A percentile compares a stretch with the other conserved stretches of the same genome.
phyloP scores from a whole-genome alignment of 176 grass and related monocot genomes.

The Avena atlantica region DNA sequence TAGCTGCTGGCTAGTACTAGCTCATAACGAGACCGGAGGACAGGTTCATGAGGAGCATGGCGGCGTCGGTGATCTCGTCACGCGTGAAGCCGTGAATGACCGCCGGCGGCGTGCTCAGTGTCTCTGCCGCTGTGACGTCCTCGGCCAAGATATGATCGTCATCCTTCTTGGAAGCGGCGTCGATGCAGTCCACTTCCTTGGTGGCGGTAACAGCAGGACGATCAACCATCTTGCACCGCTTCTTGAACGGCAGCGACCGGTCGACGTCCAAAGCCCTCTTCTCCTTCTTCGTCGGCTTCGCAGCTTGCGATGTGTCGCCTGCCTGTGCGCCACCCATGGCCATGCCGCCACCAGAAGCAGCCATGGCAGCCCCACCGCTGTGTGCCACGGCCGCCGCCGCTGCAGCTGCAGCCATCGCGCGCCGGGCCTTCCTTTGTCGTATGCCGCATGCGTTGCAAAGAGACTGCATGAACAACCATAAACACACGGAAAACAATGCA shows the following conservation, averaged over 20 bases:
- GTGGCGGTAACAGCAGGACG: not conserved
- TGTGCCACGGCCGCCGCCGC: not conserved
- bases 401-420: conserved; percentile 64
- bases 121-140: not conserved
- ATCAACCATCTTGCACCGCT: conserved; percentile 83
- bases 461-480: conserved; percentile 83
- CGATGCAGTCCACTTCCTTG: not conserved
- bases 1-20: conserved; percentile 39
- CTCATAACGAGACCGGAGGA: conserved; percentile 71
- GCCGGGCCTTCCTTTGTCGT: conserved; percentile 91
- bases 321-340: not conserved
- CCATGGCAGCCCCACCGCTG: conserved; percentile 19
- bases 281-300: conserved; percentile 65
- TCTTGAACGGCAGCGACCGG: conserved; percentile 92
- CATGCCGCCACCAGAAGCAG: conserved; percentile 21
- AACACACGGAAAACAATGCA: not conserved
- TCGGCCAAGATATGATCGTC: conserved; percentile 29
- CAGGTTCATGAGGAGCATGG: conserved; percentile 90
- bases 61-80: conserved; percentile 85
- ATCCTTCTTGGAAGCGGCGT: conserved; percentile 33
- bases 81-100: conserved; percentile 38
- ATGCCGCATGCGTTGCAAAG: conserved; percentile 99
- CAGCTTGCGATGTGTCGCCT: not conserved
- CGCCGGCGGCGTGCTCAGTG: conserved; percentile 4
- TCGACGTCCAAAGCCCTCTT: conserved; percentile 57